Base-by-base conservation (phyloP, 2,329 filamentous ascomycete genomes). In the Calonectria henricotiae region DNA sequence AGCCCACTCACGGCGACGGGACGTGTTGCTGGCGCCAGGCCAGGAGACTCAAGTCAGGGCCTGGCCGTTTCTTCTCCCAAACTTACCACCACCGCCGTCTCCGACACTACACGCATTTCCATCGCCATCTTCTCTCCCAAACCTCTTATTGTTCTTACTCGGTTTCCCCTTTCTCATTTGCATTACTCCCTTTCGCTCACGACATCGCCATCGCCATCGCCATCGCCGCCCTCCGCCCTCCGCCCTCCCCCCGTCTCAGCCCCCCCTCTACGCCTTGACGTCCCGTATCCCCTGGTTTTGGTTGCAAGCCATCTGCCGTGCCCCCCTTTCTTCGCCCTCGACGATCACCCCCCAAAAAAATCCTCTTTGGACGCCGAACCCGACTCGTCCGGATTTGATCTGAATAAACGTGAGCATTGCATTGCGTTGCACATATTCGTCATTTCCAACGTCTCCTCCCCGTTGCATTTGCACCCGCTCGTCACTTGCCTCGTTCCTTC, bases 241-340 rank as follows among this genome's bases (percentile, higher is more conserved):
- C 69, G 71, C 73, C 76, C 25, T 70, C 68, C 68, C 76, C 67
- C 70, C 70, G 66, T 70, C 69, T 75, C 71, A 75, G 75, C 75
- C 74, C 68, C 64, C 20, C 20, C 37, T 66, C 54, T 72, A 70
- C 73, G 67, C 65, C 74, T 72, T 71, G 71, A 75, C 73, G 64
- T 73, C 69, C 71, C 64, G 70, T 75, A 51, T 70, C 58, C 62
- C 69, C 60, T 62, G 71, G 69, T 67, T 70, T 54, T 62, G 71
- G 73, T 69, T 70, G 74, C 69, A 73, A 65, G 62, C 70, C 71
- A 72, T 70, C 72, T 75, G 74, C 71, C 72, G 73, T 78, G 75
- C 79, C 81, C 75, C 55, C 79, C 79, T 82, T 81, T 77, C 76
- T 46, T 76, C 70, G 74, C 68, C 71, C 69, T 73, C 63, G 46